These are phyloP conservation scores for Onygenales sp. DNA, from an alignment of 2,329 filamentous ascomycete genomes.

Conservation along the genomic window DNA sequence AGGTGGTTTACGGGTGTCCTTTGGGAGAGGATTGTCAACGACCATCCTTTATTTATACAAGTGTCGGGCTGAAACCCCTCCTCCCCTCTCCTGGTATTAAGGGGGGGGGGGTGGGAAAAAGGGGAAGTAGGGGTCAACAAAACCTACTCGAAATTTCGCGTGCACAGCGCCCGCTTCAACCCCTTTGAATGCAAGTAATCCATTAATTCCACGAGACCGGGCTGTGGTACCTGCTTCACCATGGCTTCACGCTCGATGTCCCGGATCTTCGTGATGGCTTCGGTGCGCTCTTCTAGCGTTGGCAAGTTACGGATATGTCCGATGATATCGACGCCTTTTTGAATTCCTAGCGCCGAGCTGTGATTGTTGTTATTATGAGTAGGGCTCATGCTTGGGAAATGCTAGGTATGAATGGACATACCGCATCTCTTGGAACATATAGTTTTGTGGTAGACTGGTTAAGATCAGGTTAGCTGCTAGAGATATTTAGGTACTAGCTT, in stretches of 20 bases:
- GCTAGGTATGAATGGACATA: constrained; percentile 20
- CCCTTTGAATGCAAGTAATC: constrained; percentile 60
- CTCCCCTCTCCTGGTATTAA: neutral
- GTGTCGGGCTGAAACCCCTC: no score
- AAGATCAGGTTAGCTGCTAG: neutral
- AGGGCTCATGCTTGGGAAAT: constrained; percentile 19
- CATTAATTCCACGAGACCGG: constrained; percentile 71
- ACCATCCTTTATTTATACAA: neutral
- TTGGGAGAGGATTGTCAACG: neutral
- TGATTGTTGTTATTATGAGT: neutral
- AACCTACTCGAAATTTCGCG: constrained; percentile 73
- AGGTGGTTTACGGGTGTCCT: constrained; percentile 35
- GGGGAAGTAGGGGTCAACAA: neutral
- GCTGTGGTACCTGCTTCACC: constrained; percentile 68
- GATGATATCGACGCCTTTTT: constrained; percentile 70
- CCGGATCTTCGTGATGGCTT: constrained; percentile 64
- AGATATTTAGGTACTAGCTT: neutral
- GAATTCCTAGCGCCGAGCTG: constrained; percentile 57
- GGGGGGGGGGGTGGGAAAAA: neutral
- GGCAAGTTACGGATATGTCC: constrained; percentile 75
- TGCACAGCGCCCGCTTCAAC: constrained; percentile 78
- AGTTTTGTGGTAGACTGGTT: constrained; percentile 72
- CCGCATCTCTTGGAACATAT: constrained; percentile 92
- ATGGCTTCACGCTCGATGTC: constrained; percentile 74
- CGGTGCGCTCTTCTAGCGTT: constrained; percentile 44